These are phyloP conservation scores for Naegleria gruberi DNA, from an alignment of 208 protist genomes.

Conservation along the genomic window DNA sequence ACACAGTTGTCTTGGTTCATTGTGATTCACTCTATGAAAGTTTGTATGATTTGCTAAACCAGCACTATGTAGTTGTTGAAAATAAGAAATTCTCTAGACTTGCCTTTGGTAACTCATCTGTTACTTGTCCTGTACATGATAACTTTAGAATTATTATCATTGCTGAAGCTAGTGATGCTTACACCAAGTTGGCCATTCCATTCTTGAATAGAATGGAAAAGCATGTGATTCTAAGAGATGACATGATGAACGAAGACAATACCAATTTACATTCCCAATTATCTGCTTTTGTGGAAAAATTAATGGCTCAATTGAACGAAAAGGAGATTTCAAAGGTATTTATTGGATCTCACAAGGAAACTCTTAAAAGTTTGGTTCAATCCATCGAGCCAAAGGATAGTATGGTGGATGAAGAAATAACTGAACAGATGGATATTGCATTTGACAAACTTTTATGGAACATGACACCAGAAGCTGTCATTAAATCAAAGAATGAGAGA, in stretches of 20 bases:
- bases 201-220: slow-evolving; percentile 38
- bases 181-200: slow-evolving; percentile 25
- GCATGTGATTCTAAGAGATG: slow-evolving; percentile 14
- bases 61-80: slow-evolving; percentile 38
- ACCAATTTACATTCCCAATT: background rate
- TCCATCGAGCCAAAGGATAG: background rate
- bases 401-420: background rate
- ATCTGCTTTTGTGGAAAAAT: background rate
- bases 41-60: slow-evolving; percentile 63
- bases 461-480: background rate
- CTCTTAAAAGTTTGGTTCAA: background rate
- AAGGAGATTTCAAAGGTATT: background rate
- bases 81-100: slow-evolving; percentile 22
- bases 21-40: slow-evolving; percentile 49
- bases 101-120: slow-evolving; percentile 14
- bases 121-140: slow-evolving; percentile 26
- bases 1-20: slow-evolving; percentile 39
- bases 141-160: slow-evolving; percentile 33
- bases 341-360: background rate
- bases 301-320: background rate
- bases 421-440: background rate
- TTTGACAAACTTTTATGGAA: background rate
- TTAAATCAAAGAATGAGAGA: background rate
- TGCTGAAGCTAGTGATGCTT: slow-evolving; percentile 25
- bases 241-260: background rate